Base-by-base conservation (phyloP, 2,329 filamentous ascomycete genomes). In the Paracamarosporium sp. region DNA sequence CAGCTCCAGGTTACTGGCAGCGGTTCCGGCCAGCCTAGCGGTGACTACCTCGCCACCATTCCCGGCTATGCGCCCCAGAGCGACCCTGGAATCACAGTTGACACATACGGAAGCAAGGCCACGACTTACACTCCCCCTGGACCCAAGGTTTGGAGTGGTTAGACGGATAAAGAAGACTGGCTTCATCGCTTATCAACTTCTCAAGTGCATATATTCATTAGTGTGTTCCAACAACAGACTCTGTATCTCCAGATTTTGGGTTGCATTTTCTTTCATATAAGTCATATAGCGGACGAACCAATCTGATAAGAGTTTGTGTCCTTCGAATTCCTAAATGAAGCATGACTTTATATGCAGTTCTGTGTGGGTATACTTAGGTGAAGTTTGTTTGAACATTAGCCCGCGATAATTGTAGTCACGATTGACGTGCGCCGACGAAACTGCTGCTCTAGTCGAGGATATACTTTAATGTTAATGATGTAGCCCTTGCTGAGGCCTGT, bases 1-100 rank as follows among this genome's bases (percentile, higher is more conserved):
- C 84, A 86, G 69, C 62, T 86, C 28, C 76, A 76, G n/a, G 80
- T 86, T 28, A 80, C 80, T 0, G 84, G 84, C 1, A 78, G 75
- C 28, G 84, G 85, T 9, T 78, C 72, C 11, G 79, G 75, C 3
- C 65, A 68, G 7, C 82, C 83, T 0, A 71, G 77, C 24, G 74
- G 76, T 9, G 68, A 74, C 9, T 79, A 71, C 50, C 61, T 84
- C 28, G 77, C 80, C 4, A 78, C 71, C 9, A 84, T 86, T 52
- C 83, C 74, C 0, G 73, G 70, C 17, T 74, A 73, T 54, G 71
- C 72, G 4, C 59, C 76, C 1, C 78, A 82, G 68, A 79, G 68
- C 40, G 82, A 84, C 61, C 80, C 82, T 0, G 82, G 82, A 78
- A 80, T 55, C 78, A 81, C 25, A 78, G 83, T 84, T 43, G 80